These are phyloP conservation scores for Pestalotiopsis fici DNA, from an alignment of 2,329 filamentous ascomycete species.

Conservation along the genomic window DNA sequence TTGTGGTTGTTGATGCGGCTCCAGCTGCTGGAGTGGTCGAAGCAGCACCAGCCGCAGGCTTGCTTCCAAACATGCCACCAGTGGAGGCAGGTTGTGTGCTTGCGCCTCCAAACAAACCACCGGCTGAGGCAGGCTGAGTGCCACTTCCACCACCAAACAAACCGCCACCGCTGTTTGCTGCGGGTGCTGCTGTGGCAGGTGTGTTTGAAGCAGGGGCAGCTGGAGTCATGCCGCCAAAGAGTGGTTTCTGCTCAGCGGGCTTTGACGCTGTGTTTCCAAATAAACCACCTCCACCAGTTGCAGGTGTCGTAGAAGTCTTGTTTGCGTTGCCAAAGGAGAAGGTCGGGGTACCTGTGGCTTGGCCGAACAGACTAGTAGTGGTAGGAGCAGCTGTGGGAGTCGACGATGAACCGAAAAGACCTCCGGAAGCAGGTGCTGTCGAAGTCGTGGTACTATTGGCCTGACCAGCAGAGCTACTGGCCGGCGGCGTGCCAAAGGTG, in stretches of 20 bases:
- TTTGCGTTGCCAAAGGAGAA: constrained; percentile 43
- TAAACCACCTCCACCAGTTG: constrained; percentile 23
- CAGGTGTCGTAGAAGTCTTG: constrained; percentile 16
- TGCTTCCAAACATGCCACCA: constrained; percentile 31
- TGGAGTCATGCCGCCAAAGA: constrained; percentile 27
- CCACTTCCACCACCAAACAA: constrained; percentile 26
- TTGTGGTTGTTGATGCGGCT: constrained; percentile 20
- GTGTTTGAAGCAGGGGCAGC: constrained; percentile 22
- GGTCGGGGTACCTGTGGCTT: constrained; percentile 25
- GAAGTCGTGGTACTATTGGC: constrained; percentile 37
- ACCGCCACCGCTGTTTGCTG: constrained; percentile 14
- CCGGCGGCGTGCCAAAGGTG: constrained; percentile 28
- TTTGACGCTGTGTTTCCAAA: constrained; percentile 34
- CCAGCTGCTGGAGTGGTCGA: constrained; percentile 24
- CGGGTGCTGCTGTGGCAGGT: constrained; percentile 21
- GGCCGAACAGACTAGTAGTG: constrained; percentile 31
- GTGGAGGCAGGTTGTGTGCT: constrained; percentile 13
- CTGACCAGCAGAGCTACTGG: constrained; percentile 23
- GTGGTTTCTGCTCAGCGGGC: constrained; percentile 29
- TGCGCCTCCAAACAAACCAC: constrained; percentile 23
- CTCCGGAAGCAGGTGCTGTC: constrained; percentile 37
- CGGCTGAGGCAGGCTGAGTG: constrained; percentile 17
- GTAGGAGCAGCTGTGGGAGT: constrained; percentile 21
- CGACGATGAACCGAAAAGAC: constrained; percentile 39
- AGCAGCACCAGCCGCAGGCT: constrained; percentile 7